Conservation (phyloP, 345 rosid species). For the Acer negundo region DNA sequence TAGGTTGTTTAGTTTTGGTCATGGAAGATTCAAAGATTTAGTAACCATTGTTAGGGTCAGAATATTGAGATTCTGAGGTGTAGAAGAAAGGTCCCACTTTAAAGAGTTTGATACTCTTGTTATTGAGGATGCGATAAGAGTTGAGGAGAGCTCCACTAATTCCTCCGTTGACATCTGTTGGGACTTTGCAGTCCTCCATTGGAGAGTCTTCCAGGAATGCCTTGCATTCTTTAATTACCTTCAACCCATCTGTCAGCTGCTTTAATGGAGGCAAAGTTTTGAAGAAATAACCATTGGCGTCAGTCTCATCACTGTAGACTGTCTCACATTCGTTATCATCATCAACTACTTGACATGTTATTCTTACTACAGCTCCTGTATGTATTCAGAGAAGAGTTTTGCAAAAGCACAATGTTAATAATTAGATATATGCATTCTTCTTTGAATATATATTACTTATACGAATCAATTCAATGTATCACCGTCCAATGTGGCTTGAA, state of each 20-base stretch:
- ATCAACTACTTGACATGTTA: conserved; percentile 36
- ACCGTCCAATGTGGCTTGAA: too few species aligned
- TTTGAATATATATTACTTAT: too few species aligned
- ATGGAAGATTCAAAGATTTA: neutral
- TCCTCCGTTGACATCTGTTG: conserved; percentile 31
- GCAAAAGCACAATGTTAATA: neutral
- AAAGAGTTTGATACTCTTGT: conserved; percentile 30
- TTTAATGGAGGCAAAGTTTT: conserved; percentile 30
- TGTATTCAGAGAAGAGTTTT: neutral
- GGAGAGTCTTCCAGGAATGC: conserved; percentile 40
- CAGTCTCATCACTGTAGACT: conserved; percentile 26
- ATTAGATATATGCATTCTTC: too few species aligned
- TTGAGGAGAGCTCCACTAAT: conserved; percentile 30
- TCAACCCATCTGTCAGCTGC: conserved; percentile 20
- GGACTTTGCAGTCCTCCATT: conserved; percentile 24
- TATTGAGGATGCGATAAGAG: conserved; percentile 20
- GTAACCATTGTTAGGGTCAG: neutral
- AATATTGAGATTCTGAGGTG: conserved; percentile 16
- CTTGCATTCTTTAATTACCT: conserved; percentile 39
- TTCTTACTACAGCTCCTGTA: conserved; percentile 39
- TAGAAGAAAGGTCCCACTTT: conserved; percentile 33
- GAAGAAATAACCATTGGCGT: conserved; percentile 37
- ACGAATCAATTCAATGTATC: neutral
- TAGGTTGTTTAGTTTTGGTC: neutral
- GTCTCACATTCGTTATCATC: conserved; percentile 36